Conservation (phyloP, 306 rosid genomes). For the Trifolium fragiferum region DNA sequence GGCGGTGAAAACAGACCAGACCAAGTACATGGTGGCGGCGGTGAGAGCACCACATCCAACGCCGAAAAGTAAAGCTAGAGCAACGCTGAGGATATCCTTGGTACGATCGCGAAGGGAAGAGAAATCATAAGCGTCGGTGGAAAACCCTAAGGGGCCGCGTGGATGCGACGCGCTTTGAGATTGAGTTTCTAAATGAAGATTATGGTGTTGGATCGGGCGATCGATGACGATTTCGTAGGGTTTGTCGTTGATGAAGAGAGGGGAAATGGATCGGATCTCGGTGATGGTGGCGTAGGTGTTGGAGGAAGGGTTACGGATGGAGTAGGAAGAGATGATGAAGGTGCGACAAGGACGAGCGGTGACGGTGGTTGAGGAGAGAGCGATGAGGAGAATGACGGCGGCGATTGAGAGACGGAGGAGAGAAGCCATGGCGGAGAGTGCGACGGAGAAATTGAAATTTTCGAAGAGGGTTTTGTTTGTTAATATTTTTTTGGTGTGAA, state of each 20-base stretch:
- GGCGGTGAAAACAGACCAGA: conserved; percentile 66
- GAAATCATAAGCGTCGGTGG: conserved; percentile 60
- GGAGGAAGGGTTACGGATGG: conserved; percentile 56
- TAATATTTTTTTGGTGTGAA: neutral
- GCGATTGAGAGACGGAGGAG: conserved; percentile 40
- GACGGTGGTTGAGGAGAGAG: conserved; percentile 38
- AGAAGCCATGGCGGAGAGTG: conserved; percentile 40
- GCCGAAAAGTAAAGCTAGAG: conserved; percentile 85
- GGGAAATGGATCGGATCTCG: conserved; percentile 52
- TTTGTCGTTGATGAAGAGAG: conserved; percentile 32
- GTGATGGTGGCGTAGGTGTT: conserved; percentile 56
- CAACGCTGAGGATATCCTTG: conserved; percentile 89
- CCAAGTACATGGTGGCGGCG: conserved; percentile 86
- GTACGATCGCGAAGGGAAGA: conserved; percentile 89
- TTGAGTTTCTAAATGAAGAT: neutral
- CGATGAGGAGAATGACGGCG: conserved; percentile 10
- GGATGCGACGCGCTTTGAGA: neutral
- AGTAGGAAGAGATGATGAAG: conserved; percentile 68
- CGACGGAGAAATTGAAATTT: conserved; percentile 23
- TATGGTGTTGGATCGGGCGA: conserved; percentile 2
- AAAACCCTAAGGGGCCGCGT: conserved; percentile 44
- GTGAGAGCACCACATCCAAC: conserved; percentile 91
- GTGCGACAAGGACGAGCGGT: conserved; percentile 81
- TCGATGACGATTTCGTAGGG: conserved; percentile 43
- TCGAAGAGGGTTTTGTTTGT: neutral